Evolutionary conservation across 1,139 yeast species (phyloP).

Genomic region (Hansenula sp.): DNA sequence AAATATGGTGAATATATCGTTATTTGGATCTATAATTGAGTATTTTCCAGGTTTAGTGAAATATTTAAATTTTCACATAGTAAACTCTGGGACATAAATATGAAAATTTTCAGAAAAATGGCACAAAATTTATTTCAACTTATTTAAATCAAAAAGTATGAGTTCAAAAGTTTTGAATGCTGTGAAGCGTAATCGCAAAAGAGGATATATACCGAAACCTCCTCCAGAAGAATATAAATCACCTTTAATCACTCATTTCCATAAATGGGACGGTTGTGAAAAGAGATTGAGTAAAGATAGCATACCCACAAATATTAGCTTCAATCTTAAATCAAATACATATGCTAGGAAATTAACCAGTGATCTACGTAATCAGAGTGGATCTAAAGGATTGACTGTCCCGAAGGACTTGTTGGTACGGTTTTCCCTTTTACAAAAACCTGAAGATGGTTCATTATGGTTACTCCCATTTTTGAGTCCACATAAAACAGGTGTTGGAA

Average conservation of each 20-base stretch:
- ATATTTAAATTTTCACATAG: too few species aligned
- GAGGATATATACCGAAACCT: background rate
- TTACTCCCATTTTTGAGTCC: background rate
- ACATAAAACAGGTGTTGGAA: background rate
- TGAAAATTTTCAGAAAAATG: too few species aligned
- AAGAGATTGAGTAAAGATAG: background rate
- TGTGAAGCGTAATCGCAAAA: too few species aligned
- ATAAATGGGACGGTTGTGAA: conserved; percentile 1
- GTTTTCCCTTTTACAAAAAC: conserved; percentile 7
- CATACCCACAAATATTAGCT: background rate
- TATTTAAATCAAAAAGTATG: too few species aligned
- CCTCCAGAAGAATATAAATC: background rate
- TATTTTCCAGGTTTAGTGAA: too few species aligned
- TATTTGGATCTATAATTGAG: too few species aligned
- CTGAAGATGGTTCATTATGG: conserved; percentile 1
- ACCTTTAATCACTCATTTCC: background rate
- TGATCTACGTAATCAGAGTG: conserved; percentile 14
- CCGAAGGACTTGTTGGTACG: conserved; percentile 15
- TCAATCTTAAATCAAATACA: conserved; percentile 5
- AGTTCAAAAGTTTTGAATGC: too few species aligned
- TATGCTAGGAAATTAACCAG: conserved; percentile 12
- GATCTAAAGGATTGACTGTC: conserved; percentile 4
- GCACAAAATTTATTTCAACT: too few species aligned
- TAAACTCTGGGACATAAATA: too few species aligned
- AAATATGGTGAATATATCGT: too few species aligned